Base-by-base conservation (phyloP, 345 rosid species). In the Combretum micranthum region DNA sequence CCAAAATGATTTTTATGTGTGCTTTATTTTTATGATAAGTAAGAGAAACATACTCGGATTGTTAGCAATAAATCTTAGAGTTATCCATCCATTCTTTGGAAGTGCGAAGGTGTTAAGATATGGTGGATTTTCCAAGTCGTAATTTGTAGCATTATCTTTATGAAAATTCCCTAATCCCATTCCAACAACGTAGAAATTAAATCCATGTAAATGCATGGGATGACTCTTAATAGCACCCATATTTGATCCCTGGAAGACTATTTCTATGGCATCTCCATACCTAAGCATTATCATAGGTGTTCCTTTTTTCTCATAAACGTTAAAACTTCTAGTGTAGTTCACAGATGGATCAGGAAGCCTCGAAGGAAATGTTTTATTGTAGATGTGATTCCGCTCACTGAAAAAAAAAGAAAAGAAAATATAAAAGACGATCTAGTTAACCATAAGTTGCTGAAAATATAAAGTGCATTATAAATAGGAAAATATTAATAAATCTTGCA, bases 171-270 rank as follows among this genome's bases (percentile, higher is more conserved):
- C 83, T 1, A 15, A 5, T 1, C 72, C 78, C 6, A 25, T 53
- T 3, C 83, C 83, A 9, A 79, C 80, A 52, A 79, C 49, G 60
- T 69, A 78, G 69, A 78, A 74, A 64, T 70, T 74, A 37, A 22
- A 66, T 0, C 79, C 83, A 22, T 79, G 83, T 1, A 75, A 39
- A 62, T 79, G 83, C 68, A 78, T 66, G 0, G 83, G 83, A 60
- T 78, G 83, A 53, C 64, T 67, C 21, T 44, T 58, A 1, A 66
- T 53, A 3, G 67, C 60, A 0, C 61, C 47, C 0, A 75, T 25
- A 43, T 72, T 72, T 4, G 83, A 75, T 37, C 78, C 77, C 60
- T 79, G 83, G 20, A 59, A 61, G 12, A 79, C 69, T 10, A 79
- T 67, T 32, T 79, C 83, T 0, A 79, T 78, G 1, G 23, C 58